Conservation (phyloP, 352 stramenopile species). For the Globisporangium mamillatum region DNA sequence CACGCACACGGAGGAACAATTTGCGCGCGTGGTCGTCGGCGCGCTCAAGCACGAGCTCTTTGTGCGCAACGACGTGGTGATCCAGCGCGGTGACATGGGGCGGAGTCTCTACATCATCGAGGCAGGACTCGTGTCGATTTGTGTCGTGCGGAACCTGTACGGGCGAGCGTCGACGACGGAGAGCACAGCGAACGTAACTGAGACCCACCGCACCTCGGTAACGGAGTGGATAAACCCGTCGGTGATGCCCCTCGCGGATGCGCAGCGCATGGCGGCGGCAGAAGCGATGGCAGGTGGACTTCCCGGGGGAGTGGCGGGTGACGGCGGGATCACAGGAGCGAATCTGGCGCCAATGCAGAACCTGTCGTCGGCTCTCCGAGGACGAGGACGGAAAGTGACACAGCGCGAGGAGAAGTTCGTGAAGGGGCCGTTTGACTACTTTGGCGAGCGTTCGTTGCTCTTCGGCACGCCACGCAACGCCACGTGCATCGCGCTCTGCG, state of each 20-base stretch:
- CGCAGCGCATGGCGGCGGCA: constrained; percentile 1
- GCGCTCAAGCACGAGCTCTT: constrained; percentile 43
- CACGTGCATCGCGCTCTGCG: constrained; percentile 63
- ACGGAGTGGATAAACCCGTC: constrained; percentile 16
- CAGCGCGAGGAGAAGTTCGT: constrained; percentile 60
- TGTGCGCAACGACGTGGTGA: constrained; percentile 49
- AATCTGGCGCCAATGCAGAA: neutral
- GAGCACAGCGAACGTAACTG: neutral
- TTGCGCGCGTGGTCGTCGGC: constrained; percentile 31
- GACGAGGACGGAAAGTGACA: constrained; percentile 10
- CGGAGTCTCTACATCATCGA: constrained; percentile 56
- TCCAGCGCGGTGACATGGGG: constrained; percentile 38
- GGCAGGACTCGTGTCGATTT: constrained; percentile 58
- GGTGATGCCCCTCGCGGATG: constrained; percentile 13
- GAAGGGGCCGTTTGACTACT: constrained; percentile 75
- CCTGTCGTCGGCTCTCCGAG: neutral
- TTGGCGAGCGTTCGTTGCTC: constrained; percentile 70
- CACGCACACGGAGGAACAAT: constrained; percentile 28
- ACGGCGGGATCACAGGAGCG: neutral
- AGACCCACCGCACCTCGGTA: constrained; percentile 12
- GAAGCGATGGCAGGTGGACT: neutral
- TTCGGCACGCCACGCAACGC: constrained; percentile 67
- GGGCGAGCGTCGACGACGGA: neutral
- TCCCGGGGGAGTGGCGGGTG: neutral
- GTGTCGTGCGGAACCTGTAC: constrained; percentile 31